Base-by-base conservation (phyloP, 75 land plant genomes). In the Selaginella tamariscina region DNA sequence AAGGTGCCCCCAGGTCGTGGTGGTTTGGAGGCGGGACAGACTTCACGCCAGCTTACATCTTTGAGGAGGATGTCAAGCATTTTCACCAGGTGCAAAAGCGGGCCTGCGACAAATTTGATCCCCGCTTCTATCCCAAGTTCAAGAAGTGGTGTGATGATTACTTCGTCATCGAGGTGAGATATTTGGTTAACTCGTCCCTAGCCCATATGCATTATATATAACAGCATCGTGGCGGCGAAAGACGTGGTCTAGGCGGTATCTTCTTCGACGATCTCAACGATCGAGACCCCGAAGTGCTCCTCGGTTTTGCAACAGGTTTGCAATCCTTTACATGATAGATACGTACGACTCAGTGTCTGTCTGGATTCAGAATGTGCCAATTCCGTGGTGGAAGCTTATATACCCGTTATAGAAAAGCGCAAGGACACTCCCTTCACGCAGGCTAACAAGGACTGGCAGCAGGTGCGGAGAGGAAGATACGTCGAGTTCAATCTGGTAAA, bases 11-110 rank as follows among this genome's bases (percentile, higher is more conserved):
- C 22, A 78, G 86, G 49, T 82, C 89, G 39, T 94, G 98, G 98
- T 94, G 98, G 98, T 94, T 94, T 82, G 98, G 98, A 67, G 98
- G 98, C 29, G 96, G 98, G 32, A 94, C 98, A 56, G 98, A 94
- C 71, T 78, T 94, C 31, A 94, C 98, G 65, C 98, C 98, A 67
- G 74, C 98, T 0, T 94, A 94, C 74, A 72, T 94, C 27, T 83
- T 90, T 82, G 96, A 94, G 33, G 98, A 94, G 30, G 98, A 94
- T 80, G 96, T 88, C 32, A 82, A 79, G 65, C 98, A 90, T 56
- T 94, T 94, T 70, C 98, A 94, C 72, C 69, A 64, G 77, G 98
- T 93, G 74, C 96, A 94, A 81, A 94, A 94, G 76, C 30, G 73
- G 65, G 88, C 96, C 22, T 94, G 98, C 69, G 98, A 94, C 76